These are phyloP conservation scores for Chaetomium olivaceum DNA, from an alignment of 2,329 filamentous ascomycete species.

Conservation along the genomic window DNA sequence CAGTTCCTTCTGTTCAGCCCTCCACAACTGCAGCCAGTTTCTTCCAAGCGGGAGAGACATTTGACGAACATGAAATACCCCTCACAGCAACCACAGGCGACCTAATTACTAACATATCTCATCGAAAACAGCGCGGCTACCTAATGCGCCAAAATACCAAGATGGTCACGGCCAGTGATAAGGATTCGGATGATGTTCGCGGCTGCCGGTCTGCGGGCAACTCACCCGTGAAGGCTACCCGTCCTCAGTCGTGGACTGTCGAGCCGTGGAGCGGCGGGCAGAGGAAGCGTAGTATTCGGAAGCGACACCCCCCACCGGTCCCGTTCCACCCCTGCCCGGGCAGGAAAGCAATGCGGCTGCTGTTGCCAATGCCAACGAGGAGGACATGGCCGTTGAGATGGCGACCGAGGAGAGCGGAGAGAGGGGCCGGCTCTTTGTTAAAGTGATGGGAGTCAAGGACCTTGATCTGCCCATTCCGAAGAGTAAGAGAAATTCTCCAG, in stretches of 20 bases:
- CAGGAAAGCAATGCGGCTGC: slow-evolving; percentile 76
- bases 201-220: slow-evolving; percentile 63
- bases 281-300: slow-evolving; percentile 65
- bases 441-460: slow-evolving; percentile 97
- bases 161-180: slow-evolving; percentile 87
- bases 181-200: slow-evolving; percentile 57
- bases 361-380: slow-evolving; percentile 68
- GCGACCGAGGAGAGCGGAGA: slow-evolving; percentile 77
- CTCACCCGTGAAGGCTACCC: slow-evolving; percentile 72
- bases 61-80: slow-evolving; percentile 35
- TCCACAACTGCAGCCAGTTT: slow-evolving; percentile 30
- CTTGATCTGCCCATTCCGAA: slow-evolving; percentile 87
- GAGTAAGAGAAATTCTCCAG: slow-evolving; percentile 59
- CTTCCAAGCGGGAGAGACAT: slow-evolving; percentile 49
- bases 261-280: slow-evolving; percentile 92
- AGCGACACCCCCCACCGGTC: slow-evolving; percentile 59
- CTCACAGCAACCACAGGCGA: slow-evolving; percentile 26
- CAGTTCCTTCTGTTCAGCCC: slow-evolving; percentile 31
- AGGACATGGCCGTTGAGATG: slow-evolving; percentile 59
- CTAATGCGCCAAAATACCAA: slow-evolving; percentile 99
- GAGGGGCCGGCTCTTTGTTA: slow-evolving; percentile 89
- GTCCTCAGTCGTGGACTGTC: slow-evolving; percentile 90
- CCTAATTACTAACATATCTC: slow-evolving; percentile 60
- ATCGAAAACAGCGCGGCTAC: slow-evolving; percentile 84
- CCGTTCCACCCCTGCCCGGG: slow-evolving; percentile 81